Conservation (phyloP, 495 filamentous ascomycete genomes). For the Hypomontagnella monticulosa region DNA sequence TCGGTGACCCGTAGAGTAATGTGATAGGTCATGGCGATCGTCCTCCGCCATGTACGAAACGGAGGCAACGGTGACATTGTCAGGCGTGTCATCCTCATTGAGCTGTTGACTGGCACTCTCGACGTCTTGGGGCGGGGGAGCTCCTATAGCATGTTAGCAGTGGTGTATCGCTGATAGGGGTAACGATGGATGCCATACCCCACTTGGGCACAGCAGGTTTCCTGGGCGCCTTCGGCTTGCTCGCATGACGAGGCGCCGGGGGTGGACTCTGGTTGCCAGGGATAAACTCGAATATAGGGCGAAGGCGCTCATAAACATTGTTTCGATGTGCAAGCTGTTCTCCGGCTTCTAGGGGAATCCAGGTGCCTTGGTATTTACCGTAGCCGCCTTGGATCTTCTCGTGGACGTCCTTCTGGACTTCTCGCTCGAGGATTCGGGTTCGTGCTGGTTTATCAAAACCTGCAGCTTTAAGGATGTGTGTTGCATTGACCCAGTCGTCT, state of each 20-base stretch:
- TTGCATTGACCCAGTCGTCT: slow-evolving; percentile 95
- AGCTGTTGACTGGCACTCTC: slow-evolving; percentile 64
- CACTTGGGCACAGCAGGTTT: slow-evolving; percentile 66
- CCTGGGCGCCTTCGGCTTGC: slow-evolving; percentile 75
- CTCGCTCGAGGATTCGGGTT: slow-evolving; percentile 92
- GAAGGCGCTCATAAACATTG: slow-evolving; percentile 80
- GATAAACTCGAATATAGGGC: slow-evolving; percentile 87
- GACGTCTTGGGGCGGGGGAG: slow-evolving; percentile 47
- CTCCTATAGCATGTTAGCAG: slow-evolving; percentile 43
- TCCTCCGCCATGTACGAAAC: slow-evolving; percentile 86
- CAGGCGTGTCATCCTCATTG: slow-evolving; percentile 82
- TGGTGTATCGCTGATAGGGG: slow-evolving; percentile 15
- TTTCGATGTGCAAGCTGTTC: slow-evolving; percentile 84
- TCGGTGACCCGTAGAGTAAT: slow-evolving; percentile 71
- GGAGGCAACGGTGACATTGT: slow-evolving; percentile 79
- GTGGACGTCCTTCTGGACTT: slow-evolving; percentile 94
- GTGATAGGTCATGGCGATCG: slow-evolving; percentile 72
- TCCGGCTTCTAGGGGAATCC: slow-evolving; percentile 89
- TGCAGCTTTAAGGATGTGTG: slow-evolving; percentile 87
- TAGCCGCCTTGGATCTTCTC: slow-evolving; percentile 99
- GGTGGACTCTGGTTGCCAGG: slow-evolving; percentile 88
- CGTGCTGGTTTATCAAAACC: slow-evolving; percentile 83
- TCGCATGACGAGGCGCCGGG: slow-evolving; percentile 91
- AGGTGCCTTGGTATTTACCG: slow-evolving; percentile 98
- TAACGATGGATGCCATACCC: slow-evolving; percentile 49